These are phyloP conservation scores for Picea glauca DNA, from an alignment of 75 land plant genomes.

Conservation along the genomic window DNA sequence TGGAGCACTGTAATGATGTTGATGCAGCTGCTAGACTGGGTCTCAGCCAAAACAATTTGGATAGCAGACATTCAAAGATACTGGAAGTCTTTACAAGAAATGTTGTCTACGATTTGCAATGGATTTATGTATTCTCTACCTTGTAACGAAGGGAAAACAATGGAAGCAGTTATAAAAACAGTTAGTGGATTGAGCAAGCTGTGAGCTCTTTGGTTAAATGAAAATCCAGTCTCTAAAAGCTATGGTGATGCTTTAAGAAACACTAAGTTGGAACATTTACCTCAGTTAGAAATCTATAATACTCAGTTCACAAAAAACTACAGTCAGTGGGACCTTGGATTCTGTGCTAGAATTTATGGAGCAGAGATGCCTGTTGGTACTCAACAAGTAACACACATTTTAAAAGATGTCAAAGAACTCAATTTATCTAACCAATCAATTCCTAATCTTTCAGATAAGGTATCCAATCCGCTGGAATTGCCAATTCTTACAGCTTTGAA, in stretches of 20 bases:
- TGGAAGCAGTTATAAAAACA: constrained; percentile 43
- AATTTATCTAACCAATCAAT: constrained; percentile 80
- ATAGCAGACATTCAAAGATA: too few species aligned
- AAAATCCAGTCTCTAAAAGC: constrained; percentile 58
- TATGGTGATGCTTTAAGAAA: constrained; percentile 17
- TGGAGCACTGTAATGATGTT: too few species aligned
- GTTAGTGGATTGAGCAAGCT: constrained; percentile 46
- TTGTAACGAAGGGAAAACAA: constrained; percentile 67
- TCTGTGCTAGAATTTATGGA: constrained; percentile 72
- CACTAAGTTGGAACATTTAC: constrained; percentile 33
- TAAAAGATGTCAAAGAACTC: constrained; percentile 50
- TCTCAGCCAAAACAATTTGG: too few species aligned
- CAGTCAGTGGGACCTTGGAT: constrained; percentile 79
- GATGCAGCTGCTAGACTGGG: too few species aligned
- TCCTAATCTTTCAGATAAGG: constrained; percentile 54
- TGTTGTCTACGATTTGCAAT: too few species aligned
- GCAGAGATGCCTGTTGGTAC: constrained; percentile 33
- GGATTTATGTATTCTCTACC: too few species aligned
- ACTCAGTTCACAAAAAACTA: constrained; percentile 59
- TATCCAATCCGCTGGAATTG: constrained; percentile 66
- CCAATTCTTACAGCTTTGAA: constrained; percentile 71
- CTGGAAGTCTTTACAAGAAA: too few species aligned
- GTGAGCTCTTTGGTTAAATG: constrained; percentile 89
- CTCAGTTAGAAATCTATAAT: constrained; percentile 79
- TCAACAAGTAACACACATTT: not conserved